A percentile compares a stretch with the other conserved stretches of the same genome.
Evolutionary conservation across 2,329 filamentous ascomycete genomes (phyloP).

Genomic region (Phyllosticta paracitricarpa): DNA sequence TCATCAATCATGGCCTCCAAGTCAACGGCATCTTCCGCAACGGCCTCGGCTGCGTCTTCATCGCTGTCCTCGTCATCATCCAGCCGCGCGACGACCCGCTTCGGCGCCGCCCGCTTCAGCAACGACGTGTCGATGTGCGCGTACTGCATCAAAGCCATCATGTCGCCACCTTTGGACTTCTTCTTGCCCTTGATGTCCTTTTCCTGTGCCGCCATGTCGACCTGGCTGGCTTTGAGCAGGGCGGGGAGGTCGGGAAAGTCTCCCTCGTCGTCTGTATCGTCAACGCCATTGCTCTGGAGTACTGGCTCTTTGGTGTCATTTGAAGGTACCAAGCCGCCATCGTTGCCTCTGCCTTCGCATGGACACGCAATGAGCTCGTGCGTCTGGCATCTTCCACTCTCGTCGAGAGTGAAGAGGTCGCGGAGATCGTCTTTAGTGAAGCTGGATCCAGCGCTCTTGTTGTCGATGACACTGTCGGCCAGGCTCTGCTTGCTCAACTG

Average conservation of each 20-base stretch:
- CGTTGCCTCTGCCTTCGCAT: slow-evolving; percentile 47
- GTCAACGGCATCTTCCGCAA: slow-evolving; percentile 19
- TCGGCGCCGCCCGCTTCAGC: slow-evolving; percentile 14
- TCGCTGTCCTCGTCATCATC: slow-evolving; percentile 23
- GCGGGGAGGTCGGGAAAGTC: slow-evolving; percentile 22
- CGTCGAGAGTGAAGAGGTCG: slow-evolving; percentile 57
- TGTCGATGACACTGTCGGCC: slow-evolving; percentile 61
- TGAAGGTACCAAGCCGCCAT: slow-evolving; percentile 11
- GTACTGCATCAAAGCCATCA: slow-evolving; percentile 45
- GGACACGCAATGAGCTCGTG: slow-evolving; percentile 56
- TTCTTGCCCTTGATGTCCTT: slow-evolving; percentile 26
- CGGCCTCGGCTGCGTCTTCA: slow-evolving; percentile 16
- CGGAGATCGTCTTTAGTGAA: slow-evolving; percentile 58
- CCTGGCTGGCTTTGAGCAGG: slow-evolving; percentile 32
- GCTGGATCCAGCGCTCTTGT: slow-evolving; percentile 48
- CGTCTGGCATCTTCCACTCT: slow-evolving; percentile 52
- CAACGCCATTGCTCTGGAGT: not conserved
- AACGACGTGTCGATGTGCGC: slow-evolving; percentile 34
- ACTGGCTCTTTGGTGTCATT: slow-evolving; percentile 4
- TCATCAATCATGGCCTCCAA: slow-evolving; percentile 36
- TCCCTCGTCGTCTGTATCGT: slow-evolving; percentile 18
- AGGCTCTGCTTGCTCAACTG: slow-evolving; percentile 62
- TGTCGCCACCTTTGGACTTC: slow-evolving; percentile 25
- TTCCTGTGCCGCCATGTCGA: slow-evolving; percentile 39
- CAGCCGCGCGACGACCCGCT: not conserved